Evolutionary conservation across 192 early-diverging fungal genomes (phyloP), one percentile per base, ranked within the genome.

Genomic region (Phycomyces blakesleeanus): DNA sequence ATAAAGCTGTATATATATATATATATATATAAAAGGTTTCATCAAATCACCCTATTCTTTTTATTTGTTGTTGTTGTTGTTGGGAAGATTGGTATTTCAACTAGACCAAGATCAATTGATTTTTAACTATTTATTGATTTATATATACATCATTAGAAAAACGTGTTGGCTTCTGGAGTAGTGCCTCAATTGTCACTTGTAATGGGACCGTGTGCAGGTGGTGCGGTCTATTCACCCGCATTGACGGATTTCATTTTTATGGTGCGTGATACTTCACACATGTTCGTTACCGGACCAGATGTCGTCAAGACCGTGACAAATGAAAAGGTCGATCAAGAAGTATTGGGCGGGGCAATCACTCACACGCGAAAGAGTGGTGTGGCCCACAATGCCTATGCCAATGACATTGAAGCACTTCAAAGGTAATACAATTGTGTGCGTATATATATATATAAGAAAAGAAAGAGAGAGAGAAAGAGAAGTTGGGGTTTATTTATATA

Each of bases 131-230:
- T n/a, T n/a, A n/a, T n/a, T n/a, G n/a, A n/a, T n/a, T n/a, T n/a
- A n/a, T n/a, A n/a, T n/a, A n/a, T n/a, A n/a, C n/a, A n/a, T n/a
- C n/a, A 34, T 16, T 41, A 66, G 73, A 86, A 87, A 66, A 98
- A 98, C 69, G 96, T 96, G 25, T 61, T 90, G 60, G 91, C 91
- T 4, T 95, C 93, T 0, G 96, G 96, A 21, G 96, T 96, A 20
- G 80, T 98, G 29, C 96, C 96, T 21, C 96, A 98, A 74, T 86
- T 98, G 52, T 96, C 94, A 2, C 72, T 98, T 49, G 90, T 98
- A 56, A 98, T 98, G 96, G 96, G 96, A 2, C 96, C 96, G 5
- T 98, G 94, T 67, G 96, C 96, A 25, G 96, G 96, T 72, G 95
- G 95, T 51, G 94, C 93, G 7, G 96, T 98, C 22, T 98, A 98